Evolutionary conservation across 345 rosid species (phyloP).

Genomic region (Hirschfeldia incana): DNA sequence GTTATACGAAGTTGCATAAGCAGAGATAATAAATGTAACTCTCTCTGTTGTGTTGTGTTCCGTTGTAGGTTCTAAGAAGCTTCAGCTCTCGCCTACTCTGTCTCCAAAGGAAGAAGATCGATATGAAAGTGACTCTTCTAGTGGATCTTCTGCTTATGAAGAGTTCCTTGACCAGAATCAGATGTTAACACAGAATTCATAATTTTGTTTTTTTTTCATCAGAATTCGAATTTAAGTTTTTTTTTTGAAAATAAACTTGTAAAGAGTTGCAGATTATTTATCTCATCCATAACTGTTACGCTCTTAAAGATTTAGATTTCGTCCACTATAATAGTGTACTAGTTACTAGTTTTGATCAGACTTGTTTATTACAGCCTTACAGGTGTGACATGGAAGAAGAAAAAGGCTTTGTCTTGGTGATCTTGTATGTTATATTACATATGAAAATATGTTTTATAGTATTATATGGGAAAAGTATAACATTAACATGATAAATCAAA

Average conservation of each 20-base stretch:
- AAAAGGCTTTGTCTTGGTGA: neutral
- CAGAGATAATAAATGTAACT: neutral
- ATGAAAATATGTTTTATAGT: neutral
- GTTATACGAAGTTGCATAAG: neutral
- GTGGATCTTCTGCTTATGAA: conserved; percentile 44
- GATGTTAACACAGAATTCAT: conserved; percentile 9
- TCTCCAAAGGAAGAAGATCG: conserved; percentile 40
- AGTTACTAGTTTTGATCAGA: neutral
- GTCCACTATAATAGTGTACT: neutral
- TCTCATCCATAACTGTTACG: conserved; percentile 9
- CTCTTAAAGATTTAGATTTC: conserved; percentile 15
- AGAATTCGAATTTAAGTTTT: neutral
- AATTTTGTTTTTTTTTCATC: neutral
- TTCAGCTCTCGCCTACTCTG: conserved; percentile 22
- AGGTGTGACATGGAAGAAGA: neutral
- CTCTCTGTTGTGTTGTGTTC: conserved; percentile 5
- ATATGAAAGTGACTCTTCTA: conserved; percentile 38
- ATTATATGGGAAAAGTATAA: neutral
- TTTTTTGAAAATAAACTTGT: neutral
- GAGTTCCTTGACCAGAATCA: conserved; percentile 40
- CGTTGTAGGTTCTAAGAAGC: conserved; percentile 34
- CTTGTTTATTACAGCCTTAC: conserved; percentile 2
- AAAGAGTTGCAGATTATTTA: neutral
- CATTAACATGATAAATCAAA: too few relatives aligned
- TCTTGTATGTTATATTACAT: neutral